A percentile compares a stretch with the other conserved stretches of the same genome.
Evolutionary conservation across 106 monocot genomes (phyloP).

Genomic region (Narthecium ossifragum): DNA sequence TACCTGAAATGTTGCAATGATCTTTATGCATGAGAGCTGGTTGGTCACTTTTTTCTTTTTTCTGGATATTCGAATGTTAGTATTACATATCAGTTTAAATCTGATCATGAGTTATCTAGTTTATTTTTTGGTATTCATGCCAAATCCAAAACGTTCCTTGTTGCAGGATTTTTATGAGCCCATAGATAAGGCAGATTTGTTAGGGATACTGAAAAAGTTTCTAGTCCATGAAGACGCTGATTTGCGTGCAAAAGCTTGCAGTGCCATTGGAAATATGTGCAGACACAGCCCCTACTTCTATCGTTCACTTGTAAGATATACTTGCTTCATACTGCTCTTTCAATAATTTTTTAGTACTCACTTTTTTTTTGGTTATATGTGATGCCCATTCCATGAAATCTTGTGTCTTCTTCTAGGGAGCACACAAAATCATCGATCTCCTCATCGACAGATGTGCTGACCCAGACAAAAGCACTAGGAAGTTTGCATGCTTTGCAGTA

Average conservation of each 20-base stretch:
- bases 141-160: no score
- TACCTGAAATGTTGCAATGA: no score
- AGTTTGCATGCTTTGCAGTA: conserved; percentile 99
- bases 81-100: no score
- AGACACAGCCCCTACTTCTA: conserved; percentile 90
- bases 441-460: conserved; percentile 91
- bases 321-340: no score
- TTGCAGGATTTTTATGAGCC: conserved; percentile 87
- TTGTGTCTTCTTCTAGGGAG: conserved; percentile 38
- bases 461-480: conserved; percentile 86
- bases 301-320: conserved; percentile 57
- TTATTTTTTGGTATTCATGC: no score
- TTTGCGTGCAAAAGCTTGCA: conserved; percentile 87
- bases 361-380: no score
- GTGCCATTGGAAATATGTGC: conserved; percentile 98
- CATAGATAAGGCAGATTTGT: conserved; percentile 64
- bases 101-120: no score
- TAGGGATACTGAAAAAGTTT: conserved; percentile 59
- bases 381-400: background rate
- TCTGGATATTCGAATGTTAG: no score
- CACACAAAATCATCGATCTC: conserved; percentile 54
- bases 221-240: conserved; percentile 64
- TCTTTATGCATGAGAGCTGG: no score
- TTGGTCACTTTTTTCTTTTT: no score
- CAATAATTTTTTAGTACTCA: no score